Base-by-base conservation (phyloP, 805 yeast species). In the Starmerella davenportii region DNA sequence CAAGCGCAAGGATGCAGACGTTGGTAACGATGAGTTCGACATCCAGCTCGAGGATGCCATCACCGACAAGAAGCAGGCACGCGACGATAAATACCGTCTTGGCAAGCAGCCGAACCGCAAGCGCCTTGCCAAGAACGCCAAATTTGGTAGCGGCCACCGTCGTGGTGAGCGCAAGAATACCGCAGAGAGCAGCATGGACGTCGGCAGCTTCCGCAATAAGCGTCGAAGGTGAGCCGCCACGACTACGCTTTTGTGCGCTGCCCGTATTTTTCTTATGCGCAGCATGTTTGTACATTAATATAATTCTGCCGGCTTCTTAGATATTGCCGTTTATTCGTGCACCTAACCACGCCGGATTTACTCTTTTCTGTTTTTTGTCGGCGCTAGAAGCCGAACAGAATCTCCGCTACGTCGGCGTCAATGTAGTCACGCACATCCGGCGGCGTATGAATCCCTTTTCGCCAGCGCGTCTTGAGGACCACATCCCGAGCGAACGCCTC, bases 31-130 rank as follows among this genome's bases (percentile, higher is more conserved):
- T 49, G 85, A 76, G 49, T 85, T 87, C 59, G 82, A 79, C 55
- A 78, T 87, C 51, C 95, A 93, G 33, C 70, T 87, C 48, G 95
- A 85, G 61, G 95, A 85, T 59, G 84, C 82, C 36, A 69, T 80
- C n/a, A 74, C 74, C 37, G 67, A 69, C 17, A 62, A 61, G 37
- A 72, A 69, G 44, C 69, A 68, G 40, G 53, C 44, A 33, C 42
- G 51, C 31, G 52, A 56, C 18, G 48, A 50, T 36, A 60, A 60
- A 40, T 63, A 62, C 39, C 37, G 41, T 15, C 48, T 51, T 3
- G 61, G 61, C 39, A 70, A 69, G 58, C 69, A 73, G 56, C 73
- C 76, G 39, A 76, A 73, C 51, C 59, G 68, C 17, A 76, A 76
- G 60, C 68, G 92, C 56, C 48, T 63, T 50, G 81, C 79, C 37